These are phyloP conservation scores for Aspergillus pseudoglaucus DNA, from an alignment of 2,329 filamentous ascomycete genomes.

Conservation along the genomic window DNA sequence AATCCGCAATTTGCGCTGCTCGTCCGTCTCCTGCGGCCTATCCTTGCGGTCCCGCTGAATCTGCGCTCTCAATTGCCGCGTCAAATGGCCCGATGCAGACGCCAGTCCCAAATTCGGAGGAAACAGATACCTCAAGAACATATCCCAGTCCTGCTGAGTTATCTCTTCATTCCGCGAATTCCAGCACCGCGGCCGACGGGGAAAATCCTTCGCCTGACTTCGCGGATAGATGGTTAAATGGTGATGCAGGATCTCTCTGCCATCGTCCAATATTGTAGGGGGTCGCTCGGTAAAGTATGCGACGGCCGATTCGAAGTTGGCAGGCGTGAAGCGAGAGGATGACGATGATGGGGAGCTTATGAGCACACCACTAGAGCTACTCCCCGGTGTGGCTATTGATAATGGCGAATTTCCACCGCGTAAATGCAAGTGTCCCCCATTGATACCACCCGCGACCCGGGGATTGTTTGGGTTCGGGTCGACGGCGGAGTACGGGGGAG, in stretches of 20 bases:
- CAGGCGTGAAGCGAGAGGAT: conserved; percentile 14
- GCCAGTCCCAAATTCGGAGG: conserved; percentile 33
- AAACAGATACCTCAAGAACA: conserved; percentile 37
- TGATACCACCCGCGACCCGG: conserved; percentile 11
- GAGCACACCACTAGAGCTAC: conserved; percentile 12
- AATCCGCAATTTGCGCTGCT: conserved; percentile 33
- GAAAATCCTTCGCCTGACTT: conserved; percentile 36
- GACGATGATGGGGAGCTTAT: conserved; percentile 4
- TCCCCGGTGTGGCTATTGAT: conserved; percentile 7
- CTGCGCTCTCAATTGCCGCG: conserved; percentile 33
- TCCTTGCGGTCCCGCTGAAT: conserved; percentile 38
- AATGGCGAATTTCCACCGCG: conserved; percentile 15
- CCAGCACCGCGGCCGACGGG: conserved; percentile 38
- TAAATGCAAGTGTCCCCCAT: conserved; percentile 10
- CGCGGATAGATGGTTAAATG: conserved; percentile 35
- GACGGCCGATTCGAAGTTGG: conserved; percentile 30
- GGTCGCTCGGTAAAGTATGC: conserved; percentile 35
- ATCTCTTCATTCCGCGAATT: conserved; percentile 27
- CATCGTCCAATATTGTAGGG: conserved; percentile 17
- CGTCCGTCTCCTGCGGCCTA: conserved; percentile 36
- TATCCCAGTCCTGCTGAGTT: conserved; percentile 38
- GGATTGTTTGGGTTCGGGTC: conserved; percentile 25
- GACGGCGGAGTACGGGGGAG: conserved; percentile 37
- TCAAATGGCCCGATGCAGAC: conserved; percentile 29
- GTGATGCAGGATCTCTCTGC: conserved; percentile 25